phyloP scores from a whole-genome alignment of 1,284 basidiomycete species.

The Bjerkandera adusta region DNA sequence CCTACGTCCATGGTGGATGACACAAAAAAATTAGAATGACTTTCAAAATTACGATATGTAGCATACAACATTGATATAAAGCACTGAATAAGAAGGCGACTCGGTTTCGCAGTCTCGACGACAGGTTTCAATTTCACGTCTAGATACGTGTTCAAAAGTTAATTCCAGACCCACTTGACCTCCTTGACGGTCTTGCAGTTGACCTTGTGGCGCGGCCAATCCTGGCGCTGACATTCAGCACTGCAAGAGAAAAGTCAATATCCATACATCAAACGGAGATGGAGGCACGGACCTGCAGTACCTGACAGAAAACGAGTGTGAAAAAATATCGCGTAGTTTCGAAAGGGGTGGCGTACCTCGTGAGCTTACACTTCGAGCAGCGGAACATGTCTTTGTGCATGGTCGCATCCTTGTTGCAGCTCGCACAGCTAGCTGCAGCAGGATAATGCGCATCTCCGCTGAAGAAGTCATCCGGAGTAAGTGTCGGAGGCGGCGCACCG shows the following conservation, averaged over 20 bases:
- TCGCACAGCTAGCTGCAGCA: slow-evolving; percentile 13
- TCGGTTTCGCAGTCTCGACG: too few species aligned
- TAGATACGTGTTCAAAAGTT: too few species aligned
- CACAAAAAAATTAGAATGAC: too few species aligned
- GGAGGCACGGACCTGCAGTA: too few species aligned
- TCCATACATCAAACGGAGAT: not conserved
- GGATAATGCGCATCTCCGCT: slow-evolving; percentile 1
- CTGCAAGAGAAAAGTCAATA: slow-evolving; percentile 2
- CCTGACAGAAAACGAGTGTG: too few species aligned
- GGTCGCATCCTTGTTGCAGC: slow-evolving; percentile 8
- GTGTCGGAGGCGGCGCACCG: not conserved
- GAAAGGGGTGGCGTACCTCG: too few species aligned
- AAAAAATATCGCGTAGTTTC: too few species aligned
- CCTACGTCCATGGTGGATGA: too few species aligned
- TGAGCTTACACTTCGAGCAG: slow-evolving; percentile 11
- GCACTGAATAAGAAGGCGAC: too few species aligned
- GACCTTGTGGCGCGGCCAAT: slow-evolving; percentile 15
- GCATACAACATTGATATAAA: too few species aligned
- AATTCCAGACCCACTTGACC: slow-evolving; percentile 14
- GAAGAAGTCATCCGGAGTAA: not conserved
- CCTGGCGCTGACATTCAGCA: slow-evolving; percentile 11
- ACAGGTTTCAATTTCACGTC: too few species aligned
- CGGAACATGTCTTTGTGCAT: slow-evolving; percentile 1
- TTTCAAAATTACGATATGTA: too few species aligned
- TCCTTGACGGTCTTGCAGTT: slow-evolving; percentile 14